A percentile compares a stretch with the other conserved stretches of the same genome.
Evolutionary conservation across 2,329 filamentous ascomycete genomes (phyloP).

Genomic region (Dactylonectria estremocensis): DNA sequence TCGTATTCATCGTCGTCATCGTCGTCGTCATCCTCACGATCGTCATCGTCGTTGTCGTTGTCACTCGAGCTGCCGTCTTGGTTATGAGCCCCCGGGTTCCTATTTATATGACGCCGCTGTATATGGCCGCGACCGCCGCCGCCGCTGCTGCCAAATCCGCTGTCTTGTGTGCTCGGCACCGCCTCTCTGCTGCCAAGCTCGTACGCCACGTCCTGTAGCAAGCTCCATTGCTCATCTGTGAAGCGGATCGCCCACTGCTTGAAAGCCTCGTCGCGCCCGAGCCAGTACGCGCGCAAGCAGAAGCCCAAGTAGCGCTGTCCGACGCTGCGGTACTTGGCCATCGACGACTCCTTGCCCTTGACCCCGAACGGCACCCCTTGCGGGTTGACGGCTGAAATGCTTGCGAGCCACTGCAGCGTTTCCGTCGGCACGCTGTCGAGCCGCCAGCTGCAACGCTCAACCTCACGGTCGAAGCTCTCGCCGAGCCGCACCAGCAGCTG

Average conservation of each 20-base stretch:
- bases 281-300: background rate
- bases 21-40: background rate
- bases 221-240: conserved; percentile 18
- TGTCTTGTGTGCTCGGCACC: background rate
- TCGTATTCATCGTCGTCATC: background rate
- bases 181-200: conserved; percentile 6
- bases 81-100: background rate
- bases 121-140: background rate
- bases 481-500: too few relatives aligned
- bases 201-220: conserved; percentile 10
- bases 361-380: background rate
- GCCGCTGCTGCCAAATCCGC: conserved; percentile 6
- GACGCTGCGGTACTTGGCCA: conserved; percentile 17
- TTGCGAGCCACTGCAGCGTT: background rate
- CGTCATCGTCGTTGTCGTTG: background rate
- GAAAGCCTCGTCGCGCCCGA: conserved; percentile 10
- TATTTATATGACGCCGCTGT: background rate
- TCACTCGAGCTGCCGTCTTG: background rate
- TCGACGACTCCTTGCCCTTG: conserved; percentile 23
- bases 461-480: conserved; percentile 21
- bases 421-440: background rate
- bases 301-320: conserved; percentile 17
- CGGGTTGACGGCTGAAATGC: background rate
- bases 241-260: conserved; percentile 16
- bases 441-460: conserved; percentile 12